Base-by-base conservation (phyloP, 495 filamentous ascomycete genomes). In the Hyaloscypha bicolor region DNA sequence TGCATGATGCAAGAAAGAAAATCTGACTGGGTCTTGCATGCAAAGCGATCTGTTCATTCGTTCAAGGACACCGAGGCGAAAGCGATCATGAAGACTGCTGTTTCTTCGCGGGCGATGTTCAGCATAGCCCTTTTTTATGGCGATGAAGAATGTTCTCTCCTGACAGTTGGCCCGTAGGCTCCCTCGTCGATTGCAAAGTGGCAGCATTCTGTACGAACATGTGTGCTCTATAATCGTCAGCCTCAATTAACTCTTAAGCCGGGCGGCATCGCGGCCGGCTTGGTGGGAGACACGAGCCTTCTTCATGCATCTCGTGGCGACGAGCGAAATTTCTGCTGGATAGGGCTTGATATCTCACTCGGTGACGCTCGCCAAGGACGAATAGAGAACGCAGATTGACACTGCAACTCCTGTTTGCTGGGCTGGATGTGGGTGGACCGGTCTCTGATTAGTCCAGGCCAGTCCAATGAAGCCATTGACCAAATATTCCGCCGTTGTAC, bases 331-430 rank as follows among this genome's bases (percentile, higher is more conserved):
- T 37, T 45, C 11, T 42, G 59, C 1, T 21, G 6, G 22, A 31
- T 37, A 8, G 39, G 9, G 35, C 59, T 2, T 14, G n/a, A 45
- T 11, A 61, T 61, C 31, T 21, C 59, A 61, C 30, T 42, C 31
- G 29, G 30, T 61, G 31, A 42, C 37, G 14, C 32, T 61, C 32
- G 14, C 39, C 39, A 42, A 29, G 5, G 33, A 42, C 59, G 59
- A 61, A 61, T 61, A 42, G 32, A 61, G n/a, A 19, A 42, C 21
- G 59, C 59, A 61, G 59, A 37, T 39, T 14, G 31, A 19, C 32
- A 61, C 59, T 61, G 59, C 59, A 61, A 37, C 31, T 61, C 30
- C 32, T n/a, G 37, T n/a, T 42, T 37, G 30, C 59, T 61, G 59
- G 45, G 11, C 59, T 39, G 12, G 59, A 61, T 61, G 59, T 61